phyloP scores from a whole-genome alignment of 176 grass and related monocot genomes.

The Alloteropsis semialata region DNA sequence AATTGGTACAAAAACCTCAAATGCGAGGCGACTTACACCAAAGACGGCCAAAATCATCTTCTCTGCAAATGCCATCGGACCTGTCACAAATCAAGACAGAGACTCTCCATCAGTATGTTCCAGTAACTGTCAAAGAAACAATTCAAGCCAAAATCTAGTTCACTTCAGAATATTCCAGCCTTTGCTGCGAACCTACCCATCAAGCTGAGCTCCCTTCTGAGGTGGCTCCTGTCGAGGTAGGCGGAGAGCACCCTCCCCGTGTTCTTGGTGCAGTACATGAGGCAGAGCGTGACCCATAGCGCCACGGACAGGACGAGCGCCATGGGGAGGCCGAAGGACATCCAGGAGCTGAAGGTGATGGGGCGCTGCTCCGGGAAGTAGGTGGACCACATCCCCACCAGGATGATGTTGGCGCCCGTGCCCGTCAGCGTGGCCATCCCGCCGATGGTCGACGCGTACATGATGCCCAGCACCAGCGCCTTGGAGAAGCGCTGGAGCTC shows the following conservation, averaged over 20 bases:
- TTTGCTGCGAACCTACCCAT: constrained; percentile 40
- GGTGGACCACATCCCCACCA: constrained; percentile 81
- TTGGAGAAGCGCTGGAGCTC: constrained; percentile 62
- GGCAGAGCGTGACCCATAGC: constrained; percentile 66
- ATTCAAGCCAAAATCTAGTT: background rate
- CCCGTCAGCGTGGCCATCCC: constrained; percentile 76
- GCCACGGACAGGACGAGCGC: constrained; percentile 55
- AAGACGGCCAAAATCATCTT: constrained; percentile 87
- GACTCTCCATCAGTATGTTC: background rate
- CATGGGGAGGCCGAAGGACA: constrained; percentile 76
- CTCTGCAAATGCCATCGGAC: constrained; percentile 94
- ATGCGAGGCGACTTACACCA: constrained; percentile 29
- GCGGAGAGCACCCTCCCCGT: constrained; percentile 55
- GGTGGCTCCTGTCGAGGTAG: constrained; percentile 74
- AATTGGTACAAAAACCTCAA: background rate
- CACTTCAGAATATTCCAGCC: constrained; percentile 22
- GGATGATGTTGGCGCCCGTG: constrained; percentile 88
- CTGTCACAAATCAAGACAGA: constrained; percentile 23
- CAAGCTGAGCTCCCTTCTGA: constrained; percentile 71
- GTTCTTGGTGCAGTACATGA: constrained; percentile 71
- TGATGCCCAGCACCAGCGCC: constrained; percentile 80
- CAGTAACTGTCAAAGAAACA: background rate
- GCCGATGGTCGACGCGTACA: constrained; percentile 60
- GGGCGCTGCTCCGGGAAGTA: constrained; percentile 68
- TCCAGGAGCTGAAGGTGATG: constrained; percentile 93